Conservation (phyloP, 164 flowering plant genomes). For the Buxus sempervirens region DNA sequence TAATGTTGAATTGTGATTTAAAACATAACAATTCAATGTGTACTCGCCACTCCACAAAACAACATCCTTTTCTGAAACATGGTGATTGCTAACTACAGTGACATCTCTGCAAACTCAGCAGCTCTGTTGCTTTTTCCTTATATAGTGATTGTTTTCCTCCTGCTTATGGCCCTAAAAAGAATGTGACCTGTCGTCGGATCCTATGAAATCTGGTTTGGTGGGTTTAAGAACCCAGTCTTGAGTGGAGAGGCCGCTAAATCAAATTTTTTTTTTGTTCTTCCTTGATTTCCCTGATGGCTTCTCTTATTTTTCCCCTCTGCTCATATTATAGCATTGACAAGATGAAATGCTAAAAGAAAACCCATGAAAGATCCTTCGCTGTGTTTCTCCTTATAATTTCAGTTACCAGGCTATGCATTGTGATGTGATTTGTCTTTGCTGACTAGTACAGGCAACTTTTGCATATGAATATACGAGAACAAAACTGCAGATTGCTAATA, state of each 20-base stretch:
- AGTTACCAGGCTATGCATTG: background rate
- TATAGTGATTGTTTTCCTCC: background rate
- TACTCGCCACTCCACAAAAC: no score
- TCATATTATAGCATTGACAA: background rate
- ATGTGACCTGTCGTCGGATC: background rate
- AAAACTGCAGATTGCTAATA: no score
- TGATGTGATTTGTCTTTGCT: background rate
- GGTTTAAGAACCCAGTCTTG: background rate
- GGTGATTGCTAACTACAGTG: background rate
- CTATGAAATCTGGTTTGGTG: background rate
- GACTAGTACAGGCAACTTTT: background rate
- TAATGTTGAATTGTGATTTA: no score
- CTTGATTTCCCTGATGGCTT: background rate
- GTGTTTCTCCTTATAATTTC: background rate
- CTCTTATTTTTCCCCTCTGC: background rate
- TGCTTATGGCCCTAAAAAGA: background rate
- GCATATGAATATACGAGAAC: no score
- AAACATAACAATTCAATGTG: no score
- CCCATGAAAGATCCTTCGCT: background rate
- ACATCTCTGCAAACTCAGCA: background rate
- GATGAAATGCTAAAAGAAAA: background rate
- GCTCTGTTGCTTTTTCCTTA: background rate
- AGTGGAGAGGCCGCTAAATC: no score
- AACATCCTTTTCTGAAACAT: background rate
- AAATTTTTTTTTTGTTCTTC: background rate